Conservation (phyloP, 2,329 filamentous ascomycete species). For the Pleurostoma richardsiae region DNA sequence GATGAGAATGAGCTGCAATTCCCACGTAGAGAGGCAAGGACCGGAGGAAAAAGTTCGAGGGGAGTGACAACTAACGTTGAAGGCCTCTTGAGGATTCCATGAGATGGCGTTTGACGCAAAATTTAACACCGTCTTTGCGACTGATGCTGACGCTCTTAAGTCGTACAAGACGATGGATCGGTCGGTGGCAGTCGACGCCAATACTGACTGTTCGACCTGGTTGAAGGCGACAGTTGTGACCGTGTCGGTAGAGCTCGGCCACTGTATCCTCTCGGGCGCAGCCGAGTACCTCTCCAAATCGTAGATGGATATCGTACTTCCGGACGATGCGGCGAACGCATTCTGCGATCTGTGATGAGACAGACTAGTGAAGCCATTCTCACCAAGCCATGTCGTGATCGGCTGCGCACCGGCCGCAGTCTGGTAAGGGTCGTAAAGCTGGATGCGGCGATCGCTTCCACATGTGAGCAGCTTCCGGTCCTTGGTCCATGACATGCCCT, state of each 20-base stretch:
- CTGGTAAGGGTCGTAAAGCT: conserved; percentile 87
- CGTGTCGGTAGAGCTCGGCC: conserved; percentile 86
- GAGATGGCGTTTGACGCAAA: conserved; percentile 79
- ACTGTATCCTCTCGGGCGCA: conserved; percentile 75
- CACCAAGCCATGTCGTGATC: conserved; percentile 77
- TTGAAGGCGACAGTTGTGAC: conserved; percentile 89
- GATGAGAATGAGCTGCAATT: background rate
- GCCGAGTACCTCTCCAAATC: conserved; percentile 78
- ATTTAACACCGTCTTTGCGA: conserved; percentile 75
- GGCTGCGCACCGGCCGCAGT: conserved; percentile 64
- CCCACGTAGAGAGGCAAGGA: too few species aligned
- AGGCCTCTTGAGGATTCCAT: conserved; percentile 97
- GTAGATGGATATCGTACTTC: conserved; percentile 73
- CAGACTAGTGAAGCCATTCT: conserved; percentile 73
- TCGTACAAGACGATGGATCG: conserved; percentile 83
- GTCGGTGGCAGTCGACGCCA: conserved; percentile 82
- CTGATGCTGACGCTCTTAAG: conserved; percentile 76
- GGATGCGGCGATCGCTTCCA: conserved; percentile 79
- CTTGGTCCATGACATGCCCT: conserved; percentile 83
- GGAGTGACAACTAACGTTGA: conserved; percentile 39
- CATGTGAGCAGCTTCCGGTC: conserved; percentile 84
- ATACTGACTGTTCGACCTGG: conserved; percentile 84
- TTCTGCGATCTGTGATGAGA: conserved; percentile 76
- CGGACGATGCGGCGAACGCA: conserved; percentile 74
- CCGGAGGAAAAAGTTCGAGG: too few species aligned